These are phyloP conservation scores for Syncephalastrum monosporum DNA, from an alignment of 371 early-diverging fungal genomes.

Conservation along the genomic window DNA sequence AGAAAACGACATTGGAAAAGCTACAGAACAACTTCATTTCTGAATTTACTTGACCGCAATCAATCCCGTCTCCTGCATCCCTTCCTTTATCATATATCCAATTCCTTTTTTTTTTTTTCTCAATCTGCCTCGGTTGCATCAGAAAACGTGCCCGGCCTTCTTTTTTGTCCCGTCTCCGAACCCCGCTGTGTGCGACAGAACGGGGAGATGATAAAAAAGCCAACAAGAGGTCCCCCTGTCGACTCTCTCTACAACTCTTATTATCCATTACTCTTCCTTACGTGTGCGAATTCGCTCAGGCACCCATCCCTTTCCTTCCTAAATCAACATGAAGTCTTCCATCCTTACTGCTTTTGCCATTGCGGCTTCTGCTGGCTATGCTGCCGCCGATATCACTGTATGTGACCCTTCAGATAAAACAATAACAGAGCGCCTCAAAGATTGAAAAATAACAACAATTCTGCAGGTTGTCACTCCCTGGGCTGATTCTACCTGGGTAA, in stretches of 20 bases:
- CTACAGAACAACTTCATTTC: no score
- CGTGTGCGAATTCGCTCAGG: neutral
- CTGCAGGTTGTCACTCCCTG: conserved; percentile 45
- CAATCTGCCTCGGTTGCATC: no score
- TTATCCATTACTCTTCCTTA: neutral
- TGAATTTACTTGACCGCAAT: no score
- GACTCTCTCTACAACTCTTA: neutral
- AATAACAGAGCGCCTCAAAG: neutral
- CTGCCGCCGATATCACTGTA: conserved; percentile 20
- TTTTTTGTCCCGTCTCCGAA: conserved; percentile 2
- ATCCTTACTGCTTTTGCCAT: conserved; percentile 15
- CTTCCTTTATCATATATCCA: no score
- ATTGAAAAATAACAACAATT: neutral
- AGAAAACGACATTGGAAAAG: no score
- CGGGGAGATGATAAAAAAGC: no score
- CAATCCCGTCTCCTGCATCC: no score
- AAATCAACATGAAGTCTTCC: conserved; percentile 19
- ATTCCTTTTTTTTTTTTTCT: no score
- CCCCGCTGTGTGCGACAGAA: no score
- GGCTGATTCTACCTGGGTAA: conserved; percentile 41
- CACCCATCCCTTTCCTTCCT: conserved; percentile 11
- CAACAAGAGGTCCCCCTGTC: no score
- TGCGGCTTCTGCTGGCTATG: conserved; percentile 17
- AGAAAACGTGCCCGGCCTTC: neutral
- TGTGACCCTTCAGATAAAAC: conserved; percentile 2